Conservation (phyloP, 1,139 yeast species). For the Hansenula lynferdii region DNA sequence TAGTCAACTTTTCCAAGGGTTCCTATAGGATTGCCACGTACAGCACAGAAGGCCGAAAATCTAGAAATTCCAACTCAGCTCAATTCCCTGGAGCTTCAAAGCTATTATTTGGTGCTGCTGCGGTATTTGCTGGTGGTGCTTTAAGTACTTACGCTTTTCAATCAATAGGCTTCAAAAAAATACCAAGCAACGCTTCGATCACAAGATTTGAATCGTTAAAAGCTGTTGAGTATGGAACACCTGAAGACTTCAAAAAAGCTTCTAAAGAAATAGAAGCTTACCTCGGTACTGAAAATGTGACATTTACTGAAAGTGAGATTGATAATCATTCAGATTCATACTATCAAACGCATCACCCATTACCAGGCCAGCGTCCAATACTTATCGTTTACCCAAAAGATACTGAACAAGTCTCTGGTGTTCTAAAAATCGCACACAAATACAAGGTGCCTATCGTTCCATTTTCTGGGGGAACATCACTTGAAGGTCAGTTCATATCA, state of each 20-base stretch:
- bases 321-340: slow-evolving; percentile 24
- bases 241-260: slow-evolving; percentile 35
- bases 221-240: slow-evolving; percentile 38
- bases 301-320: slow-evolving; percentile 29
- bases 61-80: too few relatives aligned
- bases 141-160: neutral
- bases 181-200: slow-evolving; percentile 14
- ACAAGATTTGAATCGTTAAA: slow-evolving; percentile 29
- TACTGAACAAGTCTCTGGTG: slow-evolving; percentile 62
- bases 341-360: slow-evolving; percentile 37
- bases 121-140: neutral
- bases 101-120: too few relatives aligned
- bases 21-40: too few relatives aligned
- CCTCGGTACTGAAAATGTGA: slow-evolving; percentile 35
- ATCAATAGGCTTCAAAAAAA: too few relatives aligned
- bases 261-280: slow-evolving; percentile 35
- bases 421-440: slow-evolving; percentile 58
- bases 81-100: too few relatives aligned
- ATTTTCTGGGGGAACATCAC: slow-evolving; percentile 75
- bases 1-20: too few relatives aligned
- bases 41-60: too few relatives aligned
- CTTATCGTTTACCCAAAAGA: slow-evolving; percentile 59
- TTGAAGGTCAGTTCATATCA: slow-evolving; percentile 81
- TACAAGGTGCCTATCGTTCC: slow-evolving; percentile 71
- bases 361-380: slow-evolving; percentile 46